These are phyloP conservation scores for Cavenderia fasciculata DNA, from an alignment of 78 protist species.

Conservation along the genomic window DNA sequence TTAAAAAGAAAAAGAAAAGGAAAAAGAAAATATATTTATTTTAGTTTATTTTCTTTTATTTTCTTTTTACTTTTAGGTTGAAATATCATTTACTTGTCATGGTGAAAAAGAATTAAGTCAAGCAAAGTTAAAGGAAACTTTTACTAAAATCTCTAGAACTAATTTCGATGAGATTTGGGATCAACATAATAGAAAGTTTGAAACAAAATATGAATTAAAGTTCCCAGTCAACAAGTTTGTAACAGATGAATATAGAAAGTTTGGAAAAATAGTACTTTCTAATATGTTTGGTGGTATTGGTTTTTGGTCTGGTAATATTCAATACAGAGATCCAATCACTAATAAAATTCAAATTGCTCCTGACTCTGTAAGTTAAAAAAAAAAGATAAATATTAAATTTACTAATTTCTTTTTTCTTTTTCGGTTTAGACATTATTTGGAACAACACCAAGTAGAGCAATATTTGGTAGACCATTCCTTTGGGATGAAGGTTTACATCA, in stretches of 20 bases:
- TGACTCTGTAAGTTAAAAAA: not conserved
- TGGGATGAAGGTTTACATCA: constrained; percentile 99
- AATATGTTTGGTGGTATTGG: constrained; percentile 90
- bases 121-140: not conserved
- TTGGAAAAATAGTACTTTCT: constrained; percentile 63
- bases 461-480: constrained; percentile 97
- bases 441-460: constrained; percentile 93
- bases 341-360: not conserved
- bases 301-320: constrained; percentile 23
- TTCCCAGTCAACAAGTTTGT: constrained; percentile 10
- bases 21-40: too few relatives aligned
- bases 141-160: constrained; percentile 1
- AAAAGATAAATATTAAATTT: not conserved
- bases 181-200: not conserved
- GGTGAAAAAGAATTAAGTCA: not conserved
- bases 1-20: not conserved
- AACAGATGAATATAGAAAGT: not conserved
- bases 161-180: not conserved
- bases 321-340: not conserved
- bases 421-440: constrained; percentile 59
- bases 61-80: not conserved
- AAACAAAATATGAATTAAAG: constrained; percentile 11
- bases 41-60: too few relatives aligned
- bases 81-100: constrained; percentile 60
- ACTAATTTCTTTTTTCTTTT: not conserved